Evolutionary conservation across 495 filamentous ascomycete genomes (phyloP).

Genomic region (Daldinia childiae): DNA sequence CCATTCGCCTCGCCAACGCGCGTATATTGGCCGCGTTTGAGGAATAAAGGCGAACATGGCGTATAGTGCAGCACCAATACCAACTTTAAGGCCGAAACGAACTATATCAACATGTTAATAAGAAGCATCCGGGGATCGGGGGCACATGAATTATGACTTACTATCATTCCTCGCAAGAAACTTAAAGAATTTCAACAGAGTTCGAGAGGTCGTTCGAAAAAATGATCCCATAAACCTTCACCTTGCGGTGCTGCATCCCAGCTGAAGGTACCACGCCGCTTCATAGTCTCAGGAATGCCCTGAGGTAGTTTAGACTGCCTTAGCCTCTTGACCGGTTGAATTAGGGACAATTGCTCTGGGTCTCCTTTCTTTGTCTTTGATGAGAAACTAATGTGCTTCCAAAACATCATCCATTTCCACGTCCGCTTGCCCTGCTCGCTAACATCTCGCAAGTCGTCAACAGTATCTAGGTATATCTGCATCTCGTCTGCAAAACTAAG

Average conservation of each 20-base stretch:
- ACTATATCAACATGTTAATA: constrained; percentile 51
- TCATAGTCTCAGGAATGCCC: constrained; percentile 57
- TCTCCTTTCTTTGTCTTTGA: constrained; percentile 55
- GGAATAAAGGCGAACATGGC: constrained; percentile 87
- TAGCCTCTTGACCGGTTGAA: constrained; percentile 50
- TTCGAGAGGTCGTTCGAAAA: constrained; percentile 52
- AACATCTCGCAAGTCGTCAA: constrained; percentile 82
- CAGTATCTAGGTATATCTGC: constrained; percentile 78
- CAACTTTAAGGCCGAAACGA: constrained; percentile 89
- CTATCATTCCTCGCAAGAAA: constrained; percentile 62
- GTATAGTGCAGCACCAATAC: constrained; percentile 85
- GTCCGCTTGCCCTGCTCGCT: constrained; percentile 68
- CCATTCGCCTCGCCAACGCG: constrained; percentile 96
- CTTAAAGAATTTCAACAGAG: constrained; percentile 49
- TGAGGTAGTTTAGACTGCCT: constrained; percentile 58
- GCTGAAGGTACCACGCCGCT: constrained; percentile 53
- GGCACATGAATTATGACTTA: constrained; percentile 40
- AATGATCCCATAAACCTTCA: constrained; percentile 41
- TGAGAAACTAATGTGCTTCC: constrained; percentile 58
- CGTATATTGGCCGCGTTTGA: constrained; percentile 78
- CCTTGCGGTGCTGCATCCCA: constrained; percentile 54
- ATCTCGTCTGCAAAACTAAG: constrained; percentile 91
- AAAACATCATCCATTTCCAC: constrained; percentile 91
- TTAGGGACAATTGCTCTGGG: constrained; percentile 57
- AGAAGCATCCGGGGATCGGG: constrained; percentile 1